Conservation (phyloP, 2,329 filamentous ascomycete species). For the Pseudocercospora eumusae region DNA sequence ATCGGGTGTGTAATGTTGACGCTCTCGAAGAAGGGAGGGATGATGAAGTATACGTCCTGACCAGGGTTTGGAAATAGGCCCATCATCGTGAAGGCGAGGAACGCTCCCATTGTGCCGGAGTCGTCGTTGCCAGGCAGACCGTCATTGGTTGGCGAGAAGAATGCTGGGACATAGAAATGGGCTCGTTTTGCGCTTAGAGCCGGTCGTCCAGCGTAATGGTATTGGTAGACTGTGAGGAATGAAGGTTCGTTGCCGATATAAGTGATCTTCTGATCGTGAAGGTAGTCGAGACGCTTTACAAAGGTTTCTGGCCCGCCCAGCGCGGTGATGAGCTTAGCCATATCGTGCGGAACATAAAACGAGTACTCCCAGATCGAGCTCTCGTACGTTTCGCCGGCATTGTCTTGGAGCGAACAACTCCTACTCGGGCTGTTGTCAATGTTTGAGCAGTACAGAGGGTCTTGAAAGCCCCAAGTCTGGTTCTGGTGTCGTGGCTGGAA, state of each 20-base stretch:
- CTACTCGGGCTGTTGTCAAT: constrained; percentile 32
- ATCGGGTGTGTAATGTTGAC: constrained; percentile 41
- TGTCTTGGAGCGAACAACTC: constrained; percentile 55
- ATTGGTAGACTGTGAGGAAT: constrained; percentile 41
- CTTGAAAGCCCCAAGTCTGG: constrained; percentile 59
- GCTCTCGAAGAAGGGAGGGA: constrained; percentile 45
- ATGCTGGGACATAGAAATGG: constrained; percentile 44
- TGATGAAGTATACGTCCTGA: constrained; percentile 46
- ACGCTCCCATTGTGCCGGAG: constrained; percentile 45
- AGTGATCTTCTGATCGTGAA: constrained; percentile 57
- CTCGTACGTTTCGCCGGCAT: constrained; percentile 66
- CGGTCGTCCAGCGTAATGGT: constrained; percentile 46
- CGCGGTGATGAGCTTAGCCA: constrained; percentile 49
- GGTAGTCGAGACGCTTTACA: constrained; percentile 59
- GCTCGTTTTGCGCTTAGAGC: constrained; percentile 42
- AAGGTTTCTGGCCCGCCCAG: constrained; percentile 61
- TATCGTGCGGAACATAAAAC: constrained; percentile 68
- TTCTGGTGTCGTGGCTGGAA: constrained; percentile 60
- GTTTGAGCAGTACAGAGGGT: constrained; percentile 46
- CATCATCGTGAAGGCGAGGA: constrained; percentile 45
- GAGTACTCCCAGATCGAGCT: constrained; percentile 69
- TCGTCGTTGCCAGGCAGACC: constrained; percentile 40
- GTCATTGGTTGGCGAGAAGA: constrained; percentile 41
- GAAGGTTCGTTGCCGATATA: constrained; percentile 68
- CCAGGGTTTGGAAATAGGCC: constrained; percentile 41